phyloP scores from a whole-genome alignment of 148 eudicot genomes.

The Arctostaphylos glauca region DNA sequence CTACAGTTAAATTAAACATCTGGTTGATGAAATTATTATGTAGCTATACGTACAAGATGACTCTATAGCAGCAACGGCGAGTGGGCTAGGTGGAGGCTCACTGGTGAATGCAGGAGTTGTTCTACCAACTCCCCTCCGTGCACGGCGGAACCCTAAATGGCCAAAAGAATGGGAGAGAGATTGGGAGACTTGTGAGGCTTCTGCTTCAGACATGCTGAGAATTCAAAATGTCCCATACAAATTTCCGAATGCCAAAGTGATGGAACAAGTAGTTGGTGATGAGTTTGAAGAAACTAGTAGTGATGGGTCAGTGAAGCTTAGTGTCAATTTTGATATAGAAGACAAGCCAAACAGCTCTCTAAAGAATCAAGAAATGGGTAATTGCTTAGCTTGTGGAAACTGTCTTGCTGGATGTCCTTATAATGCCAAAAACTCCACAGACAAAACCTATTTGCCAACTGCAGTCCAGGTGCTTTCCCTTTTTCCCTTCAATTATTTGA shows the following conservation, averaged over 20 bases:
- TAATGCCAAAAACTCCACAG: constrained; percentile 37
- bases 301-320: constrained; percentile 20
- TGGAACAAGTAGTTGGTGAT: constrained; percentile 24
- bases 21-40: not conserved
- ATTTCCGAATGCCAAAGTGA: constrained; percentile 29
- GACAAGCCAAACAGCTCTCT: constrained; percentile 9
- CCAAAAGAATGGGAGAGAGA: constrained; percentile 41
- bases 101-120: constrained; percentile 39
- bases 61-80: constrained; percentile 31
- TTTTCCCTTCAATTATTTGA: not conserved
- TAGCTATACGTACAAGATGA: constrained; percentile 25
- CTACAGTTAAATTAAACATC: not conserved
- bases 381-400: constrained; percentile 37
- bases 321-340: constrained; percentile 32
- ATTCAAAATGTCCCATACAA: constrained; percentile 25
- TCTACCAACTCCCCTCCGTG: constrained; percentile 29
- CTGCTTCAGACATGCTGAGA: constrained; percentile 33
- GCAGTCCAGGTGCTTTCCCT: constrained; percentile 27
- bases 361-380: constrained; percentile 13
- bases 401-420: constrained; percentile 42
- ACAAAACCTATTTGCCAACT: constrained; percentile 30
- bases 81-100: constrained; percentile 42
- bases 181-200: constrained; percentile 30
- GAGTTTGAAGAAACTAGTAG: constrained; percentile 22
- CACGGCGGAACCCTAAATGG: constrained; percentile 30